phyloP scores from a whole-genome alignment of 768 basidiomycete genomes.

The Leucocoprinus birnbaumii region DNA sequence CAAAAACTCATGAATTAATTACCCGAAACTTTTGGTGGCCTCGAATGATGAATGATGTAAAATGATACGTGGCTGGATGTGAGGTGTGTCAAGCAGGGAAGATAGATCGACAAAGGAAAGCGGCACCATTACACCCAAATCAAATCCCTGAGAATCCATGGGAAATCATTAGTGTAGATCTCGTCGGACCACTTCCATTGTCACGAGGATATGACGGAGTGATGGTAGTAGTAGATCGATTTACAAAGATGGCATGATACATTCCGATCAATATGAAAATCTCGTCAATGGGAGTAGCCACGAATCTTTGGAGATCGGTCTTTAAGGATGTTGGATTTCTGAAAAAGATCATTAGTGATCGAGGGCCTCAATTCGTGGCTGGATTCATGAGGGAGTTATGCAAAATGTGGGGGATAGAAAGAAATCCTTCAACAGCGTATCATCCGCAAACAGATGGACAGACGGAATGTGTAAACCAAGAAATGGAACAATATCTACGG shows the following conservation, averaged over 20 bases:
- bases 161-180: not conserved
- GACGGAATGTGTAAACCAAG: not conserved
- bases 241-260: not conserved
- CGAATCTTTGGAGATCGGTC: not conserved
- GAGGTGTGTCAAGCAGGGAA: not conserved
- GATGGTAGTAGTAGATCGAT: not conserved
- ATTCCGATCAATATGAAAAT: not conserved
- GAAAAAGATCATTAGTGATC: not conserved
- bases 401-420: not conserved
- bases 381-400: not conserved
- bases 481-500: not conserved
- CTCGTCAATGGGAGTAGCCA: not conserved
- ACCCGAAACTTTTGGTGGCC: not conserved
- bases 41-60: not conserved
- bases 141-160: not conserved
- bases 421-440: not conserved
- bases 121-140: not conserved
- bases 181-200: not conserved
- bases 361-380: not conserved
- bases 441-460: not conserved
- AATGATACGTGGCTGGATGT: conserved; percentile 5
- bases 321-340: not conserved
- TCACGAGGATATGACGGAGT: not conserved
- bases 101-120: not conserved
- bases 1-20: no score